Evolutionary conservation across 345 rosid genomes (phyloP).

Genomic region (Moricandia moricandioides): DNA sequence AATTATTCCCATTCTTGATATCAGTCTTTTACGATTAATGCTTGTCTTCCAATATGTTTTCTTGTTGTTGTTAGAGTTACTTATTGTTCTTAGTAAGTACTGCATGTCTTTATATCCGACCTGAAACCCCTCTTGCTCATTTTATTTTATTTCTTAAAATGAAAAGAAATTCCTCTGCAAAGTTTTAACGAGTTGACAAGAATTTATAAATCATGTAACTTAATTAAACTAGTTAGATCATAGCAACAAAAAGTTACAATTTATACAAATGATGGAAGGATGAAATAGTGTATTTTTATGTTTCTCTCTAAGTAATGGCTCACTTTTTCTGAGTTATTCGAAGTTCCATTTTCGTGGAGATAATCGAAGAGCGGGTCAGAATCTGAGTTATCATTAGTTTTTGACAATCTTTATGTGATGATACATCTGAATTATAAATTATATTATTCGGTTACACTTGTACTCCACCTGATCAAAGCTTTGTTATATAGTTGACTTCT

Average conservation of each 20-base stretch:
- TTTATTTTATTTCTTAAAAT: neutral
- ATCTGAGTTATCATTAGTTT: neutral
- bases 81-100: too few species aligned
- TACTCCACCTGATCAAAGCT: neutral
- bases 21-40: neutral
- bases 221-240: neutral
- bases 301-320: neutral
- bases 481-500: neutral
- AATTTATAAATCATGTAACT: neutral
- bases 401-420: neutral
- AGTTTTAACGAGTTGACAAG: too few species aligned
- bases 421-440: neutral
- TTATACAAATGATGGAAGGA: neutral
- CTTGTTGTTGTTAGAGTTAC: too few species aligned
- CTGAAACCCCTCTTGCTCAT: neutral
- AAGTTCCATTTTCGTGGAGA: conserved; percentile 20
- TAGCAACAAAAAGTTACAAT: neutral
- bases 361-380: neutral
- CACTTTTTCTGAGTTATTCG: neutral
- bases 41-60: too few species aligned
- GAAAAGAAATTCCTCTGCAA: too few species aligned
- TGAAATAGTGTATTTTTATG: neutral
- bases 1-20: conserved; percentile 13
- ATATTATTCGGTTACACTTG: neutral
- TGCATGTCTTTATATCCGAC: neutral